phyloP scores from a whole-genome alignment of 202 grass and related monocot genomes.

The Tripidium arundinaceum region DNA sequence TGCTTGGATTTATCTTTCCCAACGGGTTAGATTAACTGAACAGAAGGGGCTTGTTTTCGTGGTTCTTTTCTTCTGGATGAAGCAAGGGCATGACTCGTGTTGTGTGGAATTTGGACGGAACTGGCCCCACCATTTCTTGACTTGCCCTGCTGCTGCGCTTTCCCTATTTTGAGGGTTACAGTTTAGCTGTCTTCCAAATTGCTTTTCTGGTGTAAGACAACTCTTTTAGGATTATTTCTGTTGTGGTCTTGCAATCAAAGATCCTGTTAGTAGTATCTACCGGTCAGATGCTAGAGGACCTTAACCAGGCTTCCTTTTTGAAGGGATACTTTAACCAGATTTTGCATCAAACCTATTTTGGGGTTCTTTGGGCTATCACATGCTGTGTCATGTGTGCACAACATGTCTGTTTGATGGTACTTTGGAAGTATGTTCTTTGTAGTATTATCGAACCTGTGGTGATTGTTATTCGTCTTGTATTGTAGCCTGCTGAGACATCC shows the following conservation, averaged over 20 bases:
- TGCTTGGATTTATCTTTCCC: background rate
- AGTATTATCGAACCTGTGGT: background rate
- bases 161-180: conserved; percentile 6
- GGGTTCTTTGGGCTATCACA: background rate
- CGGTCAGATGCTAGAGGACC: too few relatives aligned
- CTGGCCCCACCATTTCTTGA: background rate
- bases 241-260: background rate
- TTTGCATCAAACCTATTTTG: background rate
- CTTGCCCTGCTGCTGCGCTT: conserved; percentile 8
- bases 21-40: background rate
- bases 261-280: conserved; percentile 1
- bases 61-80: conserved; percentile 41
- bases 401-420: background rate
- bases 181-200: background rate
- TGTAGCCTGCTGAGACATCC: background rate
- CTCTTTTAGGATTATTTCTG: background rate
- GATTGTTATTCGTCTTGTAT: background rate
- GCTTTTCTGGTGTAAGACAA: background rate
- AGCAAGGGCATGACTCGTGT: conserved; percentile 33
- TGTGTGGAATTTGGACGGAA: background rate
- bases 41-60: conserved; percentile 1
- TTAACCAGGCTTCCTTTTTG: background rate
- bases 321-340: background rate
- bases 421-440: background rate
- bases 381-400: background rate